These are phyloP conservation scores for Ambrosia hybrid DNA, from an alignment of 140 eudicot species.

Conservation along the genomic window DNA sequence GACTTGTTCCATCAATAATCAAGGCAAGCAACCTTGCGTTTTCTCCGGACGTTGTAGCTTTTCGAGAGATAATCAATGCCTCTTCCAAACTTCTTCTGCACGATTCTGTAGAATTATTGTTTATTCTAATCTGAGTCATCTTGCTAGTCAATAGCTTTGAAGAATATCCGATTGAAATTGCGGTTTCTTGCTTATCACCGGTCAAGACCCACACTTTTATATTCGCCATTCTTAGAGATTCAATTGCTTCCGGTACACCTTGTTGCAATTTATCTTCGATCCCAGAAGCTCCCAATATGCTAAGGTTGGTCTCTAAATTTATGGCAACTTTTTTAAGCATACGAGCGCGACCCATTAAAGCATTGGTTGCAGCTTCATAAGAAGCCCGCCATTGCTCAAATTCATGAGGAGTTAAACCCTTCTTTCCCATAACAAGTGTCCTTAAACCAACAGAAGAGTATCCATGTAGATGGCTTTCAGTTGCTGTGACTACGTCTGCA, in stretches of 20 bases:
- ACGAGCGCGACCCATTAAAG: slow-evolving; percentile 82
- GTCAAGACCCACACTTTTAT: slow-evolving; percentile 98
- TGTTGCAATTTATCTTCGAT: slow-evolving; percentile 88
- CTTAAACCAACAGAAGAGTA: slow-evolving; percentile 84
- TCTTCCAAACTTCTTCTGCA: slow-evolving; percentile 67
- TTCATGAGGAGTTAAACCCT: slow-evolving; percentile 59
- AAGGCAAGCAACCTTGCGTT: slow-evolving; percentile 49
- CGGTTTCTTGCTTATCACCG: slow-evolving; percentile 99
- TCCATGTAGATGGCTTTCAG: slow-evolving; percentile 68
- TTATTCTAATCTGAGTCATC: slow-evolving; percentile 78
- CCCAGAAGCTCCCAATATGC: slow-evolving; percentile 78
- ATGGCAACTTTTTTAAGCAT: slow-evolving; percentile 76
- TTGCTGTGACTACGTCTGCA: slow-evolving; percentile 42
- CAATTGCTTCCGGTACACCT: slow-evolving; percentile 99
- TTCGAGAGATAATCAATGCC: slow-evolving; percentile 47
- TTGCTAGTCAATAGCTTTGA: slow-evolving; percentile 73
- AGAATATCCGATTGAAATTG: slow-evolving; percentile 93
- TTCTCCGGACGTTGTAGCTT: slow-evolving; percentile 36
- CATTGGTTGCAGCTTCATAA: slow-evolving; percentile 84
- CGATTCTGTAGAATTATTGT: slow-evolving; percentile 64
- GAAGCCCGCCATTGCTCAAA: slow-evolving; percentile 87
- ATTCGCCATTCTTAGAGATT: slow-evolving; percentile 70
- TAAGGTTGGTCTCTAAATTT: slow-evolving; percentile 55
- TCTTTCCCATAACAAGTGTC: slow-evolving; percentile 83
- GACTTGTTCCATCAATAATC: slow-evolving; percentile 93